Base-by-base conservation (phyloP, 345 rosid species). In the Populus euphratica region DNA sequence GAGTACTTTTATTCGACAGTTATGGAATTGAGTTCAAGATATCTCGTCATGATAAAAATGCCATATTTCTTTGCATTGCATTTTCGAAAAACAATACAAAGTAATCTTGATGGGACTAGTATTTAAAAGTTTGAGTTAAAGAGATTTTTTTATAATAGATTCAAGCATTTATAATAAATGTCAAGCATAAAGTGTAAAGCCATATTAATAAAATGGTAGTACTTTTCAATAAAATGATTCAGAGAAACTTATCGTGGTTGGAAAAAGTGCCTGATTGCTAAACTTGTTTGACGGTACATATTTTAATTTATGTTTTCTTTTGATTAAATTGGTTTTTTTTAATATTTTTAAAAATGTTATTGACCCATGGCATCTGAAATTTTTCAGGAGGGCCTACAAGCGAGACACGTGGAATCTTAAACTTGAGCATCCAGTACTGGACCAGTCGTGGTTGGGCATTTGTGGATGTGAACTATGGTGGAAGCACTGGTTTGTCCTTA, bases 401-500 rank as follows among this genome's bases (percentile, higher is more conserved):
- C 80, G 99, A 96, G 82, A 80, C 97, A 64, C 94, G 78, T 49
- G 98, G 97, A 78, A 86, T 82, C 44, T 82, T 95, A 83, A 87
- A 91, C 81, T 82, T 89, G 69, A 90, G 90, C 78, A 81, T 91
- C 84, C 99, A 96, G 81, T 96, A 89, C 83, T 96, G 97, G 97
- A 96, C 99, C 23, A 96, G 96, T 83, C 87, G 99, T 71, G 99
- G 99, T 72, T 96, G 99, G 99, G 98, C 98, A 59, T 82, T 89
- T 76, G 98, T 91, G 78, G 99, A 93, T 85, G 98, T 96, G 69
- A 96, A 93, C 77, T 96, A 93, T 70, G 99, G 98, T 78, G 99
- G 98, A 88, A 96, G 99, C 94, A 92, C 98, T 73, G 99, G 99
- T 96, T 81, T 77, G 93, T 89, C 70, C 65, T 70, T 54, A 2